phyloP scores from a whole-genome alignment of 106 monocot species.

The Vanilla planifolia region DNA sequence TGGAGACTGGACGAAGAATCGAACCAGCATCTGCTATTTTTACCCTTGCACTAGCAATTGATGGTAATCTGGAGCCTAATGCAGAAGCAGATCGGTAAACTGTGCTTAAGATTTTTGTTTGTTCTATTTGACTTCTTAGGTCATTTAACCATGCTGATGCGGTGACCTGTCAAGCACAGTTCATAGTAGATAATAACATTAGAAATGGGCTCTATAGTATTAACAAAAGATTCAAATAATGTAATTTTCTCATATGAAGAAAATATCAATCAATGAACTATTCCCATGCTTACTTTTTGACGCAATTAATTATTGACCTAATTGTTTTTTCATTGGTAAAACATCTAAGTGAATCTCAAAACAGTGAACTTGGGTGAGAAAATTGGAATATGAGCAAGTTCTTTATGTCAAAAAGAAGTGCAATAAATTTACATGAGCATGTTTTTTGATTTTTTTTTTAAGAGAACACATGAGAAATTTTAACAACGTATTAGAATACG shows the following conservation, averaged over 20 bases:
- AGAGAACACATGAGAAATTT: neutral
- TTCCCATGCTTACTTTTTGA: too few species aligned
- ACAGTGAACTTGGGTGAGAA: neutral
- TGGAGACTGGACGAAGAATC: constrained; percentile 89
- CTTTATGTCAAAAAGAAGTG: neutral
- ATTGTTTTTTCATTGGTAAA: too few species aligned
- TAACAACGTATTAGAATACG: neutral
- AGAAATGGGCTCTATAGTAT: too few species aligned
- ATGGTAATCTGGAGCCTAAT: constrained; percentile 82
- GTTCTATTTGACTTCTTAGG: constrained; percentile 85
- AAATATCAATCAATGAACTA: too few species aligned
- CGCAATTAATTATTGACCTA: too few species aligned
- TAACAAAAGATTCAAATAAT: too few species aligned
- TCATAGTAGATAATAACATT: neutral
- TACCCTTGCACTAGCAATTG: constrained; percentile 83
- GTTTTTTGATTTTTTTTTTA: too few species aligned
- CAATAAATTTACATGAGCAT: too few species aligned
- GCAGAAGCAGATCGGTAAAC: constrained; percentile 96
- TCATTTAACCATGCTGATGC: constrained; percentile 98
- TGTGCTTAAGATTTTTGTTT: constrained; percentile 78
- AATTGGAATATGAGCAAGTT: neutral
- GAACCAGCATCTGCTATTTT: constrained; percentile 90
- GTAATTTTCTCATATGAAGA: too few species aligned
- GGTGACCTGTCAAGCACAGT: constrained; percentile 51
- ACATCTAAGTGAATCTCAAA: neutral